Evolutionary conservation across 306 rosid genomes (phyloP), one percentile per base, ranked within the genome.

Genomic region (Prunus davidiana): DNA sequence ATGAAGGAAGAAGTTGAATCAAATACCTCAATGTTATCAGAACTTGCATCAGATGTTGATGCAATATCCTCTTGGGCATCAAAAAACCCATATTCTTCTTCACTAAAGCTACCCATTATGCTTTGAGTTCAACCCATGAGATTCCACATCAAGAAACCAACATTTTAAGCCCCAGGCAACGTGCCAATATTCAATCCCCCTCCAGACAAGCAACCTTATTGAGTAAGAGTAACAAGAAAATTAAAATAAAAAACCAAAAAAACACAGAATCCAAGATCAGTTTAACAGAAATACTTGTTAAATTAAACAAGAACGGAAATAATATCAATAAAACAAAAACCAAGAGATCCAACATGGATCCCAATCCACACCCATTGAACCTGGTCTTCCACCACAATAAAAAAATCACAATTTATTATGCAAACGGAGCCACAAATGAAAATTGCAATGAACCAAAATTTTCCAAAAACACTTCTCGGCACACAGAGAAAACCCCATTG

Each of bases 261-360:
- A 83, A 83, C 63, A 82, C 73, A 82, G 72, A 84, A 87, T 5
- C 89, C 90, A 74, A 89, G 82, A 89, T 87, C 84, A 88, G 90
- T 86, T 27, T 52, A 76, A 76, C 64, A 81, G 71, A 80, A 88
- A 90, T 75, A 81, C 71, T 81, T 51, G 69, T 13, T 68, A 67
- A 88, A 79, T 58, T 63, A 89, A 82, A 62, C 76, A 64, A 69
- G 61, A 80, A 83, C 38, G 74, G 73, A 62, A 77, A 82, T 69
- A 76, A 76, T 47, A 87, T 73, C 51, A 78, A 76, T 64, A 77
- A 79, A 85, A 88, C 85, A 83, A 81, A 87, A 85, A 76, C 80
- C 86, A 78, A 88, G 83, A 72, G 92, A 89, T 92, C 92, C 87
- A 87, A 89, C 92, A 88, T 92, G 90, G 97, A 89, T 92, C 93